Conservation (phyloP, 352 stramenopile species). For the Phytophthora pisi region DNA sequence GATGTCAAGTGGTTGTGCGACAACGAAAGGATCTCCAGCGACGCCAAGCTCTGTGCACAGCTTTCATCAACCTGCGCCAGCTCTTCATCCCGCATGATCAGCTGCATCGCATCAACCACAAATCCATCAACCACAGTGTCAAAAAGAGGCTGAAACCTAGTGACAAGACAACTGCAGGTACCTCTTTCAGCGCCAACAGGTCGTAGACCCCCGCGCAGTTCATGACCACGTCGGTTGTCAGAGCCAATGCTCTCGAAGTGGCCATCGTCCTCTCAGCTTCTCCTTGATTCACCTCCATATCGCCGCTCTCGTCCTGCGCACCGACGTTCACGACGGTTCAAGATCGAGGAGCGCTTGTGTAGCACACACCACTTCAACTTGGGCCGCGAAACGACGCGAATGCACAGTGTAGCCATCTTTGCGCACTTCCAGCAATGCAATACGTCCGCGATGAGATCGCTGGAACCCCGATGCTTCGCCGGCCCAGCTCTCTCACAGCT, state of each 20-base stretch:
- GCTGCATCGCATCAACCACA: slow-evolving; percentile 27
- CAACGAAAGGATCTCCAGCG: slow-evolving; percentile 80
- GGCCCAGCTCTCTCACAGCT: slow-evolving; percentile 13
- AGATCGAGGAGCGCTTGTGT: slow-evolving; percentile 30
- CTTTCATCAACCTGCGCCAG: slow-evolving; percentile 50
- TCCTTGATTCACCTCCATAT: slow-evolving; percentile 10
- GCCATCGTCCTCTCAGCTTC: neutral
- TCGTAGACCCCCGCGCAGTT: slow-evolving; percentile 66
- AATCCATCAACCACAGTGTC: neutral
- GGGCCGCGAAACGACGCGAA: slow-evolving; percentile 25
- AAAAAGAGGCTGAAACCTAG: neutral
- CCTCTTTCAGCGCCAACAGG: slow-evolving; percentile 66
- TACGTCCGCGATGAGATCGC: slow-evolving; percentile 4
- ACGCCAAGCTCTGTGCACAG: slow-evolving; percentile 63
- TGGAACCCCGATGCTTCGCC: slow-evolving; percentile 3
- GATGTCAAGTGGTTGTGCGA: slow-evolving; percentile 77
- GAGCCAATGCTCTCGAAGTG: slow-evolving; percentile 3
- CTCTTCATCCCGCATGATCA: slow-evolving; percentile 76
- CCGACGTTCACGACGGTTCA: slow-evolving; percentile 38
- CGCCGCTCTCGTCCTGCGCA: neutral
- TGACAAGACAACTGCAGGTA: slow-evolving; percentile 7
- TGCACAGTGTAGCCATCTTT: slow-evolving; percentile 27
- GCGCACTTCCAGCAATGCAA: slow-evolving; percentile 18
- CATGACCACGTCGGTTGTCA: slow-evolving; percentile 66
- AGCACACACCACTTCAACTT: slow-evolving; percentile 23